Evolutionary conservation across 352 stramenopile species (phyloP), one percentile per base, ranked within the genome.

Genomic region (Phytophthora sp.): DNA sequence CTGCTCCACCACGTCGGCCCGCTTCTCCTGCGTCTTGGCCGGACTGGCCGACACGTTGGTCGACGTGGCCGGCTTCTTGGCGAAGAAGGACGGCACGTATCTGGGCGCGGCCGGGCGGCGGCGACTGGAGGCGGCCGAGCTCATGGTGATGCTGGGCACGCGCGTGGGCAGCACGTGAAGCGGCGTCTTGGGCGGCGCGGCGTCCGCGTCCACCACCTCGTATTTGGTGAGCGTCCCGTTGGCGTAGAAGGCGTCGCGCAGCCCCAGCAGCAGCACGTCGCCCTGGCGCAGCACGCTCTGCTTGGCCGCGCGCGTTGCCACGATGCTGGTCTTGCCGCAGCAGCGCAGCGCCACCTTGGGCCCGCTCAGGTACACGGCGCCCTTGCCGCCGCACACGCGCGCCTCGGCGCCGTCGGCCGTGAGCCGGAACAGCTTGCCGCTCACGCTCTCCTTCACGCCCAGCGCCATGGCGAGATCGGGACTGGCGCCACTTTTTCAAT

Each of bases 201-300:
- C 62, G 48, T 85, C 68, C 26, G 70, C 42, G 49, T 94, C 79
- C 20, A 95, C 66, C 10, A 95, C 83, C 41, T 89, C 74, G 69
- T 95, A 95, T 74, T 95, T 94, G 39, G 81, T 90, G 23, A 95
- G 64, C 46, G 87, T 93, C 2, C 87, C 87, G 49, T 92, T 93
- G 37, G 83, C 84, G 66, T 91, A 94, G 42, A 95, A 95, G 28
- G 77, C 62, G 66, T 95, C 87, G 2, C 79, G 71, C 27, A 77
- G 55, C 3, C 77, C 79, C 37, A 93, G 66, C 39, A 93, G 62
- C 31, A 82, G 53, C 54, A 93, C 82, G 66, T 93, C 82, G n/a
- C 84, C 82, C 35, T 88, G 77, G 6, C 82, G 84, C 50, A 93
- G 53, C 27, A 93, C 58, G 68, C 81, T 89, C 73, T 93, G 84